Base-by-base conservation (phyloP, 345 rosid genomes). In the Pugionium dolabratum region DNA sequence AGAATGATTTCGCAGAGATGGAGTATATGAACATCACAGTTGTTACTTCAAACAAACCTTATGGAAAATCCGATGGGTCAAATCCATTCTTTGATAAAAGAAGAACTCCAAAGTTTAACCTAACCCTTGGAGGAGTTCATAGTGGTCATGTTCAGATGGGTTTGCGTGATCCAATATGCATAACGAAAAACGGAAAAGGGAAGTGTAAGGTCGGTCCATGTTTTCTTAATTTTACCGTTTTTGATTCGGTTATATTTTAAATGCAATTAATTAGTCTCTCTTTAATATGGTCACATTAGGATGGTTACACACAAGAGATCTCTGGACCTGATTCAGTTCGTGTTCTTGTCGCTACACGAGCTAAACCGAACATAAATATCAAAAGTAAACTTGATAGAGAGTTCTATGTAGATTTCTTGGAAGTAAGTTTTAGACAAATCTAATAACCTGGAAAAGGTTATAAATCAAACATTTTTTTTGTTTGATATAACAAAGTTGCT, bases 71-170 rank as follows among this genome's bases (percentile, higher is more conserved):
- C 1, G 90, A 90, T 60, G 86, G 94, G 62, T 93, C 97, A 2
- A 89, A 93, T 75, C 97, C 94, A 2, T 81, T 87, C 54, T 93
- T 86, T 9, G 83, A 86, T 50, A 75, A 78, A 37, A 84, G 75
- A 46, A 61, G n/a, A 64, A 76, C 77, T 60, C 94, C 94, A 4
- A 85, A 80, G 76, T 90, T 93, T 52, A 74, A 81, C 63, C 43
- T 90, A 36, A 68, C 71, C 39, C 72, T 46, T 76, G 83, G 81
- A 56, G 88, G 96, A 34, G 85, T 88, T 32, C 97, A 93, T 46
- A 87, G 96, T 27, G 98, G 98, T 39, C 98, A 90, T 66, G 96
- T 86, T 34, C 98, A 93, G 66, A 86, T 54, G 5, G 82, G 86
- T 54, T 81, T 85, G 48, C 64, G 77, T 1, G 98, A 93, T 74